Conservation (phyloP, 208 protist genomes). For the Leishmania guyanensis region DNA sequence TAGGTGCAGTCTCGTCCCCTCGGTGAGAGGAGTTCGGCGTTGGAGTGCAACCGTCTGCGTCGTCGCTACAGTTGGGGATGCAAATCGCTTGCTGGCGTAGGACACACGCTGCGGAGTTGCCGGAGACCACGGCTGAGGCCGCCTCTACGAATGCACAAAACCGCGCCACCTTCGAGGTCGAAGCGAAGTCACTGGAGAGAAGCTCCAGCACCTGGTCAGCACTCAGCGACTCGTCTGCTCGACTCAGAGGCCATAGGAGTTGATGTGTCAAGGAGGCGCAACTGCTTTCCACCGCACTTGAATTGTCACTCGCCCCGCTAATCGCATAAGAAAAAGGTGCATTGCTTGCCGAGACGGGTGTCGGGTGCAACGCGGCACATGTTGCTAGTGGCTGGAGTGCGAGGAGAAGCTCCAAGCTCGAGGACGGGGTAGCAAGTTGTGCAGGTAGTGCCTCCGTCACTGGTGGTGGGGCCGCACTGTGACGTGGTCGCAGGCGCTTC, state of each 20-base stretch:
- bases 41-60: background rate
- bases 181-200: background rate
- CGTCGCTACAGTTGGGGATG: background rate
- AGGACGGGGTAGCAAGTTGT: background rate
- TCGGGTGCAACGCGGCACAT: background rate
- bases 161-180: background rate
- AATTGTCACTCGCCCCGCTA: background rate
- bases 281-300: background rate
- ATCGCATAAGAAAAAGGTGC: background rate
- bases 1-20: background rate
- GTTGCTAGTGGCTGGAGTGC: background rate
- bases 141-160: background rate
- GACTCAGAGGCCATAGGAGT: background rate
- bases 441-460: background rate
- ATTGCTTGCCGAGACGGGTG: background rate
- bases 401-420: constrained; percentile 11
- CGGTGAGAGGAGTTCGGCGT: background rate
- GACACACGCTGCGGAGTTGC: background rate
- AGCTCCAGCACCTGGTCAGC: constrained; percentile 4
- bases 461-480: background rate
- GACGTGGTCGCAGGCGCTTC: constrained; percentile 69
- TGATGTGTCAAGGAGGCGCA: background rate
- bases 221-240: background rate
- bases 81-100: background rate
- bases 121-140: background rate